phyloP scores from a whole-genome alignment of 352 stramenopile species.

The Phytophthora cactorum region DNA sequence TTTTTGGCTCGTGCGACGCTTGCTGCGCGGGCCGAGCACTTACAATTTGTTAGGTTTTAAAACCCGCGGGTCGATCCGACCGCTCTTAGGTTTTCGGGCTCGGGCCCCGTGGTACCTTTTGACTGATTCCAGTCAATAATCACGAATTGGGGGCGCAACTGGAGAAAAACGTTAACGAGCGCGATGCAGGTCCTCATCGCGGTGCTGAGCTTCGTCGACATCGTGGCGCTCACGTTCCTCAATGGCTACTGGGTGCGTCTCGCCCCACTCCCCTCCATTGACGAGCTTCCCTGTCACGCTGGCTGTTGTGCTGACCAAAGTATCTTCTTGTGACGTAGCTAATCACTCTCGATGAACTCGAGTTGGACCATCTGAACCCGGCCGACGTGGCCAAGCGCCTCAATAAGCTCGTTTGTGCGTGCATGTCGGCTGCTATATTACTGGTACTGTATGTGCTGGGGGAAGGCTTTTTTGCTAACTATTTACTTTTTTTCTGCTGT shows the following conservation, averaged over 20 bases:
- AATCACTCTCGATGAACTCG: conserved; percentile 86
- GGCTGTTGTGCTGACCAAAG: conserved; percentile 11
- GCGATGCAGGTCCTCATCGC: conserved; percentile 77
- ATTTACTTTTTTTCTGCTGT: conserved; percentile 7
- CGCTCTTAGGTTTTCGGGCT: not conserved
- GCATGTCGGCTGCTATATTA: not conserved
- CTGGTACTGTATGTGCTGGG: not conserved
- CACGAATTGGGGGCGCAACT: conserved; percentile 3
- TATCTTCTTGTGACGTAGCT: conserved; percentile 44
- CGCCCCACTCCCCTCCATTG: not conserved
- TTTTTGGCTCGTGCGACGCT: conserved; percentile 21
- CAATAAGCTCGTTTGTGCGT: conserved; percentile 86
- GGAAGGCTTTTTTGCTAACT: conserved; percentile 3
- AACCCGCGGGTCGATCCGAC: conserved; percentile 4
- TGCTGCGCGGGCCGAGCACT: not conserved
- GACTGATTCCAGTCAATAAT: conserved; percentile 4
- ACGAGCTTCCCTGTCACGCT: not conserved
- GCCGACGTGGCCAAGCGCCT: conserved; percentile 84
- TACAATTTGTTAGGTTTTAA: not conserved
- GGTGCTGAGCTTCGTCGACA: conserved; percentile 85
- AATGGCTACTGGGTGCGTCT: conserved; percentile 86
- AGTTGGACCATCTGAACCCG: conserved; percentile 88
- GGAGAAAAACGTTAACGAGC: conserved; percentile 15
- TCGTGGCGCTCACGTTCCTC: conserved; percentile 86
- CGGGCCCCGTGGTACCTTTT: conserved; percentile 20